Evolutionary conservation across 139 green algal genomes (phyloP).

Genomic region (Gonium pectorale): DNA sequence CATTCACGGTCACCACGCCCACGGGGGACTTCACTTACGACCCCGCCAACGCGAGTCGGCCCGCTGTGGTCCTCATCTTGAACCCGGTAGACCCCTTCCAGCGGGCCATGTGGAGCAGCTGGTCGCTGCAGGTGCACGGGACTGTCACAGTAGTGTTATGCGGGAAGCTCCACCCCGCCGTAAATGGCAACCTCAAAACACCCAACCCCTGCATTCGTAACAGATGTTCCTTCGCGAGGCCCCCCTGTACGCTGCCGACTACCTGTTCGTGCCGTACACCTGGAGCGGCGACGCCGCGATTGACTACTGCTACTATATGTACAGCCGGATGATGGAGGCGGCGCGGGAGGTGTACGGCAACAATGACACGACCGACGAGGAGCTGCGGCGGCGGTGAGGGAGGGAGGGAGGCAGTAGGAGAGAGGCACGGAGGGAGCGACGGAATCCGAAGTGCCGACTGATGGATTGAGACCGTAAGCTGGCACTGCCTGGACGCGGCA

Average conservation of each 20-base stretch:
- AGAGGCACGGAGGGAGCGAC: background rate
- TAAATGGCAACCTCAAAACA: background rate
- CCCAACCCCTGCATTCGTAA: background rate
- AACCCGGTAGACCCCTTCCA: slow-evolving; percentile 33
- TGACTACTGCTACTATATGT: slow-evolving; percentile 25
- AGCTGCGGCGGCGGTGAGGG: background rate
- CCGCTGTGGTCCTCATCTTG: background rate
- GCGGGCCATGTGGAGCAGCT: slow-evolving; percentile 9
- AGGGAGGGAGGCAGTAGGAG: background rate
- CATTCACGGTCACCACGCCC: background rate
- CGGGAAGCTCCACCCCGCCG: background rate
- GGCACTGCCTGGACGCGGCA: background rate
- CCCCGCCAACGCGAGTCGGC: background rate
- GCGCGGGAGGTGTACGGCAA: slow-evolving; percentile 33
- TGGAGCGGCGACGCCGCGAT: background rate
- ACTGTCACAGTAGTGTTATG: background rate
- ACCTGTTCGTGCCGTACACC: slow-evolving; percentile 27
- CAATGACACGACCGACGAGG: slow-evolving; percentile 29
- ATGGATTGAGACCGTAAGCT: no score
- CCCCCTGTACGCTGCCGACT: slow-evolving; percentile 7
- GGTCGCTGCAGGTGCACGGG: slow-evolving; percentile 5
- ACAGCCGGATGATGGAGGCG: background rate
- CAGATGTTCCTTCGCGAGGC: slow-evolving; percentile 33
- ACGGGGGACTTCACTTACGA: slow-evolving; percentile 6
- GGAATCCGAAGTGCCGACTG: no score